Evolutionary conservation across 371 early-diverging fungal genomes (phyloP), one percentile per base, ranked within the genome.

Genomic region (Lichtheimia ornata): DNA sequence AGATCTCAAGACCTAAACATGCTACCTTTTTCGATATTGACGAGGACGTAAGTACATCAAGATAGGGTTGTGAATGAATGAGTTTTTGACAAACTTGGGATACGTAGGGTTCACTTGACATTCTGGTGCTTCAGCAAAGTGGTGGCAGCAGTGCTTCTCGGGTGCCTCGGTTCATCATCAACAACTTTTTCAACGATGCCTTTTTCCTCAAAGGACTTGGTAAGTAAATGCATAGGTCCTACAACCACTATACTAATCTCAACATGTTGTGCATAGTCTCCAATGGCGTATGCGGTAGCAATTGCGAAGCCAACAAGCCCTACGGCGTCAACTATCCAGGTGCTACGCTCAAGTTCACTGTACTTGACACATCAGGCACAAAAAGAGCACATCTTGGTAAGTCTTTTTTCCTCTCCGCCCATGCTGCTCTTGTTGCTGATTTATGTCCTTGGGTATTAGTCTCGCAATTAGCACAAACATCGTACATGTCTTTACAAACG

Each of bases 171-270:
- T 79, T 78, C 55, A 74, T 94, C 24, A 84, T 89, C 66, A 96
- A 97, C 71, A 93, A 93, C 65, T 92, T 84, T 61, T 92, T 89
- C 65, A 93, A 90, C 61, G 97, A 97, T 70, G 96, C 96, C 0
- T 96, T 96, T 62, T 97, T 97, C 71, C 70, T 96, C 56, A 95
- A 96, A 66, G 85, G 94, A 0, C 66, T 93, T 20, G 88, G 88
- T 86, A 76, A 18, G 40, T 1, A 43, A 13, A 44, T 47, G 25
- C 25, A 41, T 13, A n/a, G 13, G 40, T 44, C 24, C 2, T 9
- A 0, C 4, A 5, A 7, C 28, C 28, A 28, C 4, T 28, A 28
- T 28, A 28, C 15, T 53, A 41, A 20, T 41, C 22, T 15, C 28
- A 4, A n/a, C 7, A 14, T 28, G 27, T 22, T n/a, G 5, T 28